A percentile compares a stretch with the other conserved stretches of the same genome.
phyloP scores from a whole-genome alignment of 257 asterid species.

The Plantago elongata region DNA sequence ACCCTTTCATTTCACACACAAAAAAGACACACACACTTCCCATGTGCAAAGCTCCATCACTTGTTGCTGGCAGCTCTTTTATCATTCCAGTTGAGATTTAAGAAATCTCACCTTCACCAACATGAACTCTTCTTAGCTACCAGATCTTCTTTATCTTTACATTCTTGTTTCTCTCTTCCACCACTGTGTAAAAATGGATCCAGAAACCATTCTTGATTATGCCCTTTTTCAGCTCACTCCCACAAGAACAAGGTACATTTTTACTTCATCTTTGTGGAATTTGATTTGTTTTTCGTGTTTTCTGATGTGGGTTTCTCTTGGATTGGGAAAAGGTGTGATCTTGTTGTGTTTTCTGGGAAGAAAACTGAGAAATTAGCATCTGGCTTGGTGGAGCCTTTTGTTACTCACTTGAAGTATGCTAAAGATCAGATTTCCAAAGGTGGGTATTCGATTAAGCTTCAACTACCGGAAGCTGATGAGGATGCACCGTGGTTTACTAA shows the following conservation, averaged over 20 bases:
- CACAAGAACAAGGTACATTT: slow-evolving; percentile 69
- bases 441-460: slow-evolving; percentile 75
- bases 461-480: slow-evolving; percentile 39
- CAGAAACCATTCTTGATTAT: slow-evolving; percentile 58
- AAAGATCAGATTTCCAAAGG: slow-evolving; percentile 82
- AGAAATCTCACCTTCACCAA: slow-evolving; percentile 38
- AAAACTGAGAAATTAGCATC: slow-evolving; percentile 76
- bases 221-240: slow-evolving; percentile 87
- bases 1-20: slow-evolving; percentile 21
- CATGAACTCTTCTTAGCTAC: slow-evolving; percentile 19
- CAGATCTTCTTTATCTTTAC: background rate
- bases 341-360: slow-evolving; percentile 69
- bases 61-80: slow-evolving; percentile 60
- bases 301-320: slow-evolving; percentile 25
- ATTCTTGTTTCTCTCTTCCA: slow-evolving; percentile 9
- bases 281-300: slow-evolving; percentile 3
- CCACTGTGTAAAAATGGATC: slow-evolving; percentile 41
- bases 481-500: slow-evolving; percentile 76
- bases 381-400: slow-evolving; percentile 81
- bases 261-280: slow-evolving; percentile 11
- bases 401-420: slow-evolving; percentile 74
- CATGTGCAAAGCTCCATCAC: slow-evolving; percentile 67
- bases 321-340: slow-evolving; percentile 61
- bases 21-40: slow-evolving; percentile 25
- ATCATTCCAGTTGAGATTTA: slow-evolving; percentile 50